phyloP scores from a whole-genome alignment of 495 filamentous ascomycete species.

The Bombardia bombarda region DNA sequence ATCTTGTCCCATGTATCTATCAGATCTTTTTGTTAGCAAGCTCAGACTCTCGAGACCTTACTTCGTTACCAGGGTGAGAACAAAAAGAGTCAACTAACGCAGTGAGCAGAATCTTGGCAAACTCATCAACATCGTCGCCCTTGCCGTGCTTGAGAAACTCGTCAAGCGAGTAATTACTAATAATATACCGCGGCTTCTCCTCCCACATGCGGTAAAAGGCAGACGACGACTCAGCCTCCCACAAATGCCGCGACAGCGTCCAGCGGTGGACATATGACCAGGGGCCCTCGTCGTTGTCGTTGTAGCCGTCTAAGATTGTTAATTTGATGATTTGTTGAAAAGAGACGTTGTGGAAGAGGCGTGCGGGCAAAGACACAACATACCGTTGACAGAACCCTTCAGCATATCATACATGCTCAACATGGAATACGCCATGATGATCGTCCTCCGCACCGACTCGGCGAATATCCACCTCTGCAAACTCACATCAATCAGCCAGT shows the following conservation, averaged over 20 bases:
- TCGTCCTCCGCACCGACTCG: constrained; percentile 23
- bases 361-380: background rate
- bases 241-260: constrained; percentile 21
- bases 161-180: constrained; percentile 18
- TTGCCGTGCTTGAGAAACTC: constrained; percentile 18
- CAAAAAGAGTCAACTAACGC: no score
- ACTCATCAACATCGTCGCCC: constrained; percentile 21
- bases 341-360: background rate
- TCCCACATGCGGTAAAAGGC: constrained; percentile 20
- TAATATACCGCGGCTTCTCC: constrained; percentile 15
- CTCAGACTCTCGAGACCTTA: no score
- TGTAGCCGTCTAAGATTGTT: background rate
- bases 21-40: no score
- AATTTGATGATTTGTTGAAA: background rate
- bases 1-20: no score
- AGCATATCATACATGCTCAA: constrained; percentile 15
- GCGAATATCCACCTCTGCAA: constrained; percentile 26
- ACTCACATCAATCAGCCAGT: no score
- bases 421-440: constrained; percentile 20
- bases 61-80: no score
- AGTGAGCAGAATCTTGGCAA: constrained; percentile 17
- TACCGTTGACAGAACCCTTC: background rate
- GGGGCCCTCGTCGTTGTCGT: background rate
- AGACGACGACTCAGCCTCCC: constrained; percentile 20
- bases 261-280: constrained; percentile 21